A percentile compares a stretch with the other conserved stretches of the same genome.
These are phyloP conservation scores for Pelagomonas calceolata DNA, from an alignment of 108 stramenopile genomes.

Conservation along the genomic window DNA sequence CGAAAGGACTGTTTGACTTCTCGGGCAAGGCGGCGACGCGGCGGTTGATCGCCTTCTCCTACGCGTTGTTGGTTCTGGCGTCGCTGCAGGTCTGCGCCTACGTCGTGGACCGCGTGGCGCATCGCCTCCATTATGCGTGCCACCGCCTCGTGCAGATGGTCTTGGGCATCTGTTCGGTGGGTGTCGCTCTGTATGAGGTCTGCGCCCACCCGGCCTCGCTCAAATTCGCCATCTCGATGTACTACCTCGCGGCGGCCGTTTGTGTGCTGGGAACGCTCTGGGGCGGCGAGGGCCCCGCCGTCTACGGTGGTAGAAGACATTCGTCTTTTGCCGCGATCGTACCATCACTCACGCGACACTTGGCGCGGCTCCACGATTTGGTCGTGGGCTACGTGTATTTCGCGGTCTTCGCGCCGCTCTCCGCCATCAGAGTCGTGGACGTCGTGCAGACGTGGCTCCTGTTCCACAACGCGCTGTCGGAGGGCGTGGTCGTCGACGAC, in stretches of 20 bases:
- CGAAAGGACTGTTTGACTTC: slow-evolving; percentile 60
- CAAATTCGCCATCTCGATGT: slow-evolving; percentile 70
- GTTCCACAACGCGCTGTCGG: slow-evolving; percentile 88
- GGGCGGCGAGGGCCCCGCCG: slow-evolving; percentile 21
- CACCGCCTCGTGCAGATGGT: slow-evolving; percentile 65
- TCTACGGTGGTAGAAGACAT: too few species aligned
- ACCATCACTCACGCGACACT: slow-evolving; percentile 61
- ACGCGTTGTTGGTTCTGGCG: slow-evolving; percentile 46
- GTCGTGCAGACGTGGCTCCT: slow-evolving; percentile 89
- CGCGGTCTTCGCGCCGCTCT: slow-evolving; percentile 68
- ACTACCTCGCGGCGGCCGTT: slow-evolving; percentile 72
- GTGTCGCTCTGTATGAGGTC: slow-evolving; percentile 50
- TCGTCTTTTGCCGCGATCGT: too few species aligned
- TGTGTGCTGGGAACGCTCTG: slow-evolving; percentile 60
- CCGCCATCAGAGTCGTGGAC: slow-evolving; percentile 68
- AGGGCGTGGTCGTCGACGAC: slow-evolving; percentile 89
- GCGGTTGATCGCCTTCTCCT: slow-evolving; percentile 43
- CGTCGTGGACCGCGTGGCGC: slow-evolving; percentile 47
- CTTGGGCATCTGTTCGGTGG: slow-evolving; percentile 52
- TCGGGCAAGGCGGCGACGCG: slow-evolving; percentile 25
- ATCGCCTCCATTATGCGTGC: slow-evolving; percentile 59
- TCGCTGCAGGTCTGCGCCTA: slow-evolving; percentile 41
- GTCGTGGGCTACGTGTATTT: slow-evolving; percentile 87
- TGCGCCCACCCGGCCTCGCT: slow-evolving; percentile 70
- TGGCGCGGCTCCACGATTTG: slow-evolving; percentile 81